A percentile compares a stretch with the other conserved stretches of the same genome.
phyloP scores from a whole-genome alignment of 331 rosid genomes.

The Quercus phellos region DNA sequence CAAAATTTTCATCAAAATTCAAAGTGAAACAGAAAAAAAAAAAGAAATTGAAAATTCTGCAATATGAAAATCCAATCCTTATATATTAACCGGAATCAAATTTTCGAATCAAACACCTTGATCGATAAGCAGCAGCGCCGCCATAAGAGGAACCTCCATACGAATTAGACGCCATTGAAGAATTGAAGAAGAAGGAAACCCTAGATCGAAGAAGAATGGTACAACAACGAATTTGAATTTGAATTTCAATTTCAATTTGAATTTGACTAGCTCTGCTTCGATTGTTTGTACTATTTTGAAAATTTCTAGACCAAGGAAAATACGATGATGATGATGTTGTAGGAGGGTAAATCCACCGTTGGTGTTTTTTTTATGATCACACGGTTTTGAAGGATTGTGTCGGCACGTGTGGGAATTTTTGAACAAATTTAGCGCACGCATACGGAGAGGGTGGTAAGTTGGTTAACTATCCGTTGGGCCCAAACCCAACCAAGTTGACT shows the following conservation, averaged over 20 bases:
- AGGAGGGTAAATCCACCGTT: background rate
- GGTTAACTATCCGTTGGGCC: no score
- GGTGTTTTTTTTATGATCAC: background rate
- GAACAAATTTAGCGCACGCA: no score
- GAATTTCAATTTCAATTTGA: no score
- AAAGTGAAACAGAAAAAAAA: background rate
- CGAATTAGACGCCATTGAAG: conserved; percentile 46
- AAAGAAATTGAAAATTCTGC: background rate
- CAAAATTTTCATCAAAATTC: background rate
- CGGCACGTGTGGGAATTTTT: background rate
- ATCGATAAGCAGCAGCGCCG: conserved; percentile 45
- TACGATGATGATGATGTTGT: background rate
- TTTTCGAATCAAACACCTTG: conserved; percentile 26
- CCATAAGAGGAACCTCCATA: conserved; percentile 34
- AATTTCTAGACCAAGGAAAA: background rate
- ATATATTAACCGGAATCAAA: background rate
- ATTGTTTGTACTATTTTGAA: no score
- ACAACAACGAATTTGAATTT: background rate
- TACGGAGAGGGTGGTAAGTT: no score
- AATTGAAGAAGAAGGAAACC: background rate
- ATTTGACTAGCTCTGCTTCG: background rate
- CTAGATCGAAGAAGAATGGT: background rate
- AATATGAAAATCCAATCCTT: background rate
- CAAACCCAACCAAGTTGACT: no score
- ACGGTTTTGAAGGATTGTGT: background rate